Evolutionary conservation across 2,329 filamentous ascomycete species (phyloP), one percentile per base, ranked within the genome.

Genomic region (Diaporthe australafricana): DNA sequence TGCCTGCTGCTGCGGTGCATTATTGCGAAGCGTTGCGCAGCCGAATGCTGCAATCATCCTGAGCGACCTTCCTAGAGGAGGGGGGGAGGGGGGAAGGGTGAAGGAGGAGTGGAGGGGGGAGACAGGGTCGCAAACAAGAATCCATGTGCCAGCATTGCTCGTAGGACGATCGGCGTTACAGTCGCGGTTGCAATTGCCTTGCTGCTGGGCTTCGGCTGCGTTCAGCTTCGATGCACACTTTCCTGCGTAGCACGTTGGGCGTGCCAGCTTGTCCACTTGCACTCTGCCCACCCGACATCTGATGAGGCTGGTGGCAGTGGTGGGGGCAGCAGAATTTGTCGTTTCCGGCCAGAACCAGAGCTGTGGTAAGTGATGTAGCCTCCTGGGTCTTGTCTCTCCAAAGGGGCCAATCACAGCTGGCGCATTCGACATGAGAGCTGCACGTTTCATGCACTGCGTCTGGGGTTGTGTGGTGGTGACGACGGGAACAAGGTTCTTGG

Each of bases 351-450:
- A 69, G 53, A 47, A 69, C 67, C 67, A 69, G 45, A 60, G 55
- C 67, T 62, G 45, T 69, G 67, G 67, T 38, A 65, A 65, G 30
- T 65, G 60, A 38, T 50, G 60, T 65, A 68, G 67, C 67, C 67
- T 60, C 53, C 67, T 50, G 67, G 67, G 40, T 25, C 30, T 52
- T 60, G 38, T 60, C 67, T 45, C n/a, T 32, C 6, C 22, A 6
- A 17, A 11, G 17, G 14, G 40, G n/a, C 67, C 67, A 69, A 69
- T 69, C 67, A 60, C 32, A 52, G 42, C 22, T 48, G 38, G 8
- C 42, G 67, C 30, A 60, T 40, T 60, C 53, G 45, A 47, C 67
- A 69, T 50, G 42, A 48, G 27, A 69, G 53, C 67, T 69, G 67
- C 67, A 69, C 45, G 67, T 60, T 57, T 68, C 40, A 69, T 69